phyloP scores from a whole-genome alignment of 306 rosid species.

The Quercus bicolor region DNA sequence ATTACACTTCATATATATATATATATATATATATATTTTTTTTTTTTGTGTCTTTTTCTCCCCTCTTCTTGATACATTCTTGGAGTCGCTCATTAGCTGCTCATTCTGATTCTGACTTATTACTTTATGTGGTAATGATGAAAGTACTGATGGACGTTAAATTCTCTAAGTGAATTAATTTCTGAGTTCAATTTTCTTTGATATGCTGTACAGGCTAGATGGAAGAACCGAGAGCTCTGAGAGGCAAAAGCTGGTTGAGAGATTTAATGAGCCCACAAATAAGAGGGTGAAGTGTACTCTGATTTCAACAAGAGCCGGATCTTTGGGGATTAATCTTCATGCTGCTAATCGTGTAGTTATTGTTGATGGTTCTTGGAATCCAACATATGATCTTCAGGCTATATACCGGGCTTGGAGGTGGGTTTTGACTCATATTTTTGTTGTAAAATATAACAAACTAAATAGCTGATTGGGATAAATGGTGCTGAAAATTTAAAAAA shows the following conservation, averaged over 20 bases:
- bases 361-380: slow-evolving; percentile 99
- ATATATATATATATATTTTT: too few species aligned
- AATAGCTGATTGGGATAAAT: too few species aligned
- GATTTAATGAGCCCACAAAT: slow-evolving; percentile 79
- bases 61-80: background rate
- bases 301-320: slow-evolving; percentile 96
- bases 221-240: slow-evolving; percentile 97
- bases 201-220: slow-evolving; percentile 60
- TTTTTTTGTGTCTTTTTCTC: too few species aligned
- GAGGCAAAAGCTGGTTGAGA: slow-evolving; percentile 89
- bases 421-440: slow-evolving; percentile 10
- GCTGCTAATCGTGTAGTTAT: slow-evolving; percentile 96
- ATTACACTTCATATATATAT: background rate
- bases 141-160: background rate
- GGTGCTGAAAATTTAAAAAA: too few species aligned
- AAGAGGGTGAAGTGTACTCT: slow-evolving; percentile 85
- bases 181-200: slow-evolving; percentile 17
- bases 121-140: background rate
- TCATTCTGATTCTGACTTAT: background rate
- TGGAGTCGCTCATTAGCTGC: background rate
- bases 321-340: slow-evolving; percentile 94
- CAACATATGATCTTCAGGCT: slow-evolving; percentile 97
- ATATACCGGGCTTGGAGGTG: slow-evolving; percentile 99
- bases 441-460: background rate
- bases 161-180: background rate